Evolutionary conservation across 2,329 filamentous ascomycete genomes (phyloP).

Genomic region (Cladosporium sp.): DNA sequence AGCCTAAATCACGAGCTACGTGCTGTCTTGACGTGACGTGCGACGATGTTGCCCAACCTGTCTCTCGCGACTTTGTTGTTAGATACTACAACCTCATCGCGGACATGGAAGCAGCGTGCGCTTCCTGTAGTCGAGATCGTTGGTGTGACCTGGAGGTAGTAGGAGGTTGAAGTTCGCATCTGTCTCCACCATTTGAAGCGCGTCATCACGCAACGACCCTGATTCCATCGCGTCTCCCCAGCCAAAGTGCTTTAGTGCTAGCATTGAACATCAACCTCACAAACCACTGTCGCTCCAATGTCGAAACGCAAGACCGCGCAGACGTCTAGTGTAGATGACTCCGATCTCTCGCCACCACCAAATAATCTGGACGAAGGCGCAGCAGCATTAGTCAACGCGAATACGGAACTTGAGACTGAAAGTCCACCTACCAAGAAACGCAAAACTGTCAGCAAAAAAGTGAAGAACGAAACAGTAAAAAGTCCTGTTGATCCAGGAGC

Average conservation of each 20-base stretch:
- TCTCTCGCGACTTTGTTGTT: no score
- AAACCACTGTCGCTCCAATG: slow-evolving; percentile 15
- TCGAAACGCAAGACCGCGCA: slow-evolving; percentile 23
- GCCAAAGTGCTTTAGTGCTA: not conserved
- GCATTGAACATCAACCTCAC: not conserved
- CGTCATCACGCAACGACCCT: not conserved
- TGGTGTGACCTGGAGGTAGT: no score
- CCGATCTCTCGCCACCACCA: slow-evolving; percentile 21
- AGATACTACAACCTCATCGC: no score
- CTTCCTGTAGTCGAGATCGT: no score
- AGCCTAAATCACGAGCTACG: no score
- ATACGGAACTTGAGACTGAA: slow-evolving; percentile 2
- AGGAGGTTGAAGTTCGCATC: no score
- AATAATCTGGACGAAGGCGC: slow-evolving; percentile 15
- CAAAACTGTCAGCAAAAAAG: slow-evolving; percentile 12
- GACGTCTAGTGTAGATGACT: slow-evolving; percentile 14
- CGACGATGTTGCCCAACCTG: no score
- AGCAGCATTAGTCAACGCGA: slow-evolving; percentile 3
- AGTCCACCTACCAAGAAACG: slow-evolving; percentile 20
- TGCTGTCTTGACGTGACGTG: no score
- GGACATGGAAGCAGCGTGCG: no score
- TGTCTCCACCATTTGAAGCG: not conserved
- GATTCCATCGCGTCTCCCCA: not conserved
- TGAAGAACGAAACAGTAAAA: not conserved
- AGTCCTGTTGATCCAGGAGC: not conserved